A percentile compares a stretch with the other conserved stretches of the same genome.
These are phyloP conservation scores for Nicotiana otophora DNA, from an alignment of 257 asterid species.

Conservation along the genomic window DNA sequence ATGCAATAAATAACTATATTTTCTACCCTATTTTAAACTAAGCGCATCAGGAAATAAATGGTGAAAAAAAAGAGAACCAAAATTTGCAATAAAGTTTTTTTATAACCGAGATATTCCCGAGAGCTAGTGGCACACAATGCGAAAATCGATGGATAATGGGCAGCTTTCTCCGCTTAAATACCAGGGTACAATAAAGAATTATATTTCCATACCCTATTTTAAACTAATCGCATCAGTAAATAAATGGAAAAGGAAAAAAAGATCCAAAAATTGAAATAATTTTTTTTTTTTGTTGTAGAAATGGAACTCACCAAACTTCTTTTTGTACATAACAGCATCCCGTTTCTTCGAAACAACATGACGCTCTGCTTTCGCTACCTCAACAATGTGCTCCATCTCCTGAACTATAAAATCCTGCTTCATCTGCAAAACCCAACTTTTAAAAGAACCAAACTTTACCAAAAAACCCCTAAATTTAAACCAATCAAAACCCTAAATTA, in stretches of 20 bases:
- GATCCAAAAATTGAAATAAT: not conserved
- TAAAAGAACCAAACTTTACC: constrained; percentile 19
- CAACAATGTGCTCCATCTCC: constrained; percentile 47
- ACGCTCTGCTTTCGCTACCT: constrained; percentile 39
- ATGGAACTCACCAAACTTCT: constrained; percentile 44
- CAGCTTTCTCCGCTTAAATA: no score
- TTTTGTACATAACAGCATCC: constrained; percentile 48
- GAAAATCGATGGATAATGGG: no score
- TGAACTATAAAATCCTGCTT: constrained; percentile 34
- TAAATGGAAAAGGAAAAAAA: no score
- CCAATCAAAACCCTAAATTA: constrained; percentile 10
- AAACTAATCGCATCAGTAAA: no score
- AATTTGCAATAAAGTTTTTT: no score
- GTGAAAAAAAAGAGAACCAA: not conserved
- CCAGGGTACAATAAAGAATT: no score
- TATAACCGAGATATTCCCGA: no score
- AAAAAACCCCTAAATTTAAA: not conserved
- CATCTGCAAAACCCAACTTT: constrained; percentile 14
- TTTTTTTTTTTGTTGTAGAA: no score
- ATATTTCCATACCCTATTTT: no score
- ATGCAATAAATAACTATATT: no score
- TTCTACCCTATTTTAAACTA: not conserved
- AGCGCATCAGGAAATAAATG: not conserved
- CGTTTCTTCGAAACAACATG: constrained; percentile 50
- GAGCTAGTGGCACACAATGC: no score